Evolutionary conservation across 2,329 filamentous ascomycete species (phyloP).

Genomic region (Proliferodiscus dingleyae): DNA sequence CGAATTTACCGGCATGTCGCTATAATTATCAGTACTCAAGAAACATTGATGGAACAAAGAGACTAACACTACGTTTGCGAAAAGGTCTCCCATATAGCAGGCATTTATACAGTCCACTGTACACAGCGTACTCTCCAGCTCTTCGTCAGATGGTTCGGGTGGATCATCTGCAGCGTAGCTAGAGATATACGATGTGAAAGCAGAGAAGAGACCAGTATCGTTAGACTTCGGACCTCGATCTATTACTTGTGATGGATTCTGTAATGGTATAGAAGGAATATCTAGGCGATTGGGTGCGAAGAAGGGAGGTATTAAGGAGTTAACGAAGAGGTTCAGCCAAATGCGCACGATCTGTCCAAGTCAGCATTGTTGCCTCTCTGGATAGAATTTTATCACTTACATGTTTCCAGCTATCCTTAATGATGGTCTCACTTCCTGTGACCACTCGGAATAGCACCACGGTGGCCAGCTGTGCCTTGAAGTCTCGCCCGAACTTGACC

Average conservation of each 20-base stretch:
- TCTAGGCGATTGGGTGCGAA: constrained; percentile 64
- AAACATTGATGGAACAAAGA: neutral
- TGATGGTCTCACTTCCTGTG: constrained; percentile 73
- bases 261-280: constrained; percentile 78
- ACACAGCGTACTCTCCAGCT: constrained; percentile 90
- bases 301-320: constrained; percentile 83
- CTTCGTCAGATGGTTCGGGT: constrained; percentile 93
- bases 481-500: constrained; percentile 90
- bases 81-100: constrained; percentile 77
- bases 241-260: constrained; percentile 87
- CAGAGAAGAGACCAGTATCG: constrained; percentile 85
- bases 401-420: constrained; percentile 73
- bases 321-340: constrained; percentile 92
- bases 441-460: constrained; percentile 94
- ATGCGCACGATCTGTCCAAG: constrained; percentile 72
- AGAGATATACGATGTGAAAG: constrained; percentile 95
- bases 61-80: constrained; percentile 74
- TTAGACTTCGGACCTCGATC: constrained; percentile 74
- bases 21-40: constrained; percentile 31
- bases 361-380: constrained; percentile 32
- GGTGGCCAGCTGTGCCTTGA: constrained; percentile 87
- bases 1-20: constrained; percentile 55
- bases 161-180: constrained; percentile 98
- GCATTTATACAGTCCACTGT: constrained; percentile 92
- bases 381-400: constrained; percentile 44